These are phyloP conservation scores for Ceratocystis huliohia DNA, from an alignment of 2,329 filamentous ascomycete genomes.

Conservation along the genomic window DNA sequence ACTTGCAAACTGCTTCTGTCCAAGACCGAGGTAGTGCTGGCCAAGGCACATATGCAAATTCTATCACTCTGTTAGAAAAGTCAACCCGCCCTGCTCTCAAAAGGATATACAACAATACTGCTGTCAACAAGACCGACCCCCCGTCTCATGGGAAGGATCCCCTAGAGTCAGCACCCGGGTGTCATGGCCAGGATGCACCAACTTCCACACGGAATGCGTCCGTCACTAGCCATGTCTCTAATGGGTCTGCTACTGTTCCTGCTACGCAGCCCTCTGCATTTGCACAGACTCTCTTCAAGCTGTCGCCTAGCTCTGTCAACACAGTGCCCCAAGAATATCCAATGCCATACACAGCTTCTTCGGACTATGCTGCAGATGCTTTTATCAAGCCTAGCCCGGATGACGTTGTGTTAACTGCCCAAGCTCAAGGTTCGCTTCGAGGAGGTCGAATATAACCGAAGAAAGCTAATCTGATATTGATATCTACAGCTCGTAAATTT, in stretches of 20 bases:
- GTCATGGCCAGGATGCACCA: background rate
- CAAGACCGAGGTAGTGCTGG: background rate
- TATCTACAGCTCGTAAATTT: slow-evolving; percentile 10
- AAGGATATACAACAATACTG: slow-evolving; percentile 6
- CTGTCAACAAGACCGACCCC: background rate
- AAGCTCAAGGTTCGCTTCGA: slow-evolving; percentile 68
- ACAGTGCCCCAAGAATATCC: slow-evolving; percentile 27
- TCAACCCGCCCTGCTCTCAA: background rate
- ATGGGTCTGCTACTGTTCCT: background rate
- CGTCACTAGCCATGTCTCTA: background rate
- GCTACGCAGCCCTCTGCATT: slow-evolving; percentile 39
- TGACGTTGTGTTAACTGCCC: slow-evolving; percentile 74
- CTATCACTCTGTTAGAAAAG: background rate
- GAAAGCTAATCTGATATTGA: slow-evolving; percentile 21
- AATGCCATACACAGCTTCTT: slow-evolving; percentile 40
- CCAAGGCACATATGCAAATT: background rate
- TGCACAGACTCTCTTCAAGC: slow-evolving; percentile 40
- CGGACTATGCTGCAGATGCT: slow-evolving; percentile 42
- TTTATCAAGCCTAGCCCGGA: slow-evolving; percentile 86
- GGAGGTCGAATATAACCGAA: slow-evolving; percentile 12
- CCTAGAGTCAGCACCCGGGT: background rate
- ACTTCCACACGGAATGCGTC: background rate
- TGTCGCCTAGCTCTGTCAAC: slow-evolving; percentile 25
- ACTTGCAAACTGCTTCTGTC: background rate
- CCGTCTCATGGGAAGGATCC: background rate